phyloP scores from a whole-genome alignment of 208 protist species.

The Sergeia podlipaevii region DNA sequence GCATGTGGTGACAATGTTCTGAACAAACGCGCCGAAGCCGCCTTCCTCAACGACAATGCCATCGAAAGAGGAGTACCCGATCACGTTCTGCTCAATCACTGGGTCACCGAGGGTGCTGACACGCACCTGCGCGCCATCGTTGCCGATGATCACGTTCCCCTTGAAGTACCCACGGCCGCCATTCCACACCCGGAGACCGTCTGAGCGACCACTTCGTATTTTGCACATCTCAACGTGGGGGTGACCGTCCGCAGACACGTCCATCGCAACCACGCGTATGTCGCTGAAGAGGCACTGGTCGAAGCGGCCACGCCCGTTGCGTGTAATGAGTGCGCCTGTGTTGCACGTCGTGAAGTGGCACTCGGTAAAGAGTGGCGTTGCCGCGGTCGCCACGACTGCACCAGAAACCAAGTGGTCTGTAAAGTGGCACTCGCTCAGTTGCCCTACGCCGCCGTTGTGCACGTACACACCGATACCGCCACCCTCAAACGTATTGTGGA shows the following conservation, averaged over 20 bases:
- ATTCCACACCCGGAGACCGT: constrained; percentile 16
- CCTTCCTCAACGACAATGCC: constrained; percentile 28
- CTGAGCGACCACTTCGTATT: constrained; percentile 9
- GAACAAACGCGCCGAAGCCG: constrained; percentile 20
- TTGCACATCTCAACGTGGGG: constrained; percentile 16
- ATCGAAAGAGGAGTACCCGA: constrained; percentile 21
- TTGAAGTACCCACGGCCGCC: constrained; percentile 19
- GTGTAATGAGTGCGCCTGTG: constrained; percentile 14
- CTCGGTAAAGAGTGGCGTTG: constrained; percentile 13
- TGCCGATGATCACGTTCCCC: constrained; percentile 20
- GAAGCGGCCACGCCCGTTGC: constrained; percentile 26
- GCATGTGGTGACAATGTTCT: constrained; percentile 26
- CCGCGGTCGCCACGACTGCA: constrained; percentile 13
- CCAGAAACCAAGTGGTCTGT: constrained; percentile 11
- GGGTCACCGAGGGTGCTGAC: constrained; percentile 24
- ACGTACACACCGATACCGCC: constrained; percentile 23
- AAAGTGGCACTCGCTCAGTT: constrained; percentile 24
- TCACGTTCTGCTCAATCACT: constrained; percentile 24
- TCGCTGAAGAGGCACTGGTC: constrained; percentile 18
- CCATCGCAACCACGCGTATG: constrained; percentile 11
- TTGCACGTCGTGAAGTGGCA: constrained; percentile 16
- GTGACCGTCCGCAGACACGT: constrained; percentile 18
- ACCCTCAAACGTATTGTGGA: constrained; percentile 23
- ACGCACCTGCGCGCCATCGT: constrained; percentile 19
- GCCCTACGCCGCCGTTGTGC: constrained; percentile 7